Base-by-base conservation (phyloP, 805 yeast species). In the Starmera pachycereana region DNA sequence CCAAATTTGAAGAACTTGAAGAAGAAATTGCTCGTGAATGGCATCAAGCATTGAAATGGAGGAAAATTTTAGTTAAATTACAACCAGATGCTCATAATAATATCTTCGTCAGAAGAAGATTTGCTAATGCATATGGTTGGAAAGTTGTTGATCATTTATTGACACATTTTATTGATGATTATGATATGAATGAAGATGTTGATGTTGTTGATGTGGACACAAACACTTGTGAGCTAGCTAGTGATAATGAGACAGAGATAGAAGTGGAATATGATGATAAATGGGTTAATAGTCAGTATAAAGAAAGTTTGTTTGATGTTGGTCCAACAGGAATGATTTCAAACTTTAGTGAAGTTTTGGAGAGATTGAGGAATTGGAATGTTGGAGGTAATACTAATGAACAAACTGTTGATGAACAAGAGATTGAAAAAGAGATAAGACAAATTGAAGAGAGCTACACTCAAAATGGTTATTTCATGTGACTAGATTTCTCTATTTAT, bases 121-220 rank as follows among this genome's bases (percentile, higher is more conserved):
- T 81, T 59, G 69, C 85, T 1, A 84, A 84, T 61, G 92, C 90
- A 0, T 83, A 77, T 58, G 94, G 95, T 1, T 84, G 95, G 95
- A 77, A 75, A 1, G 85, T 82, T 0, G 63, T 83, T 36, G 88
- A 82, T 43, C 92, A 81, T 54, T 53, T 84, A 44, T 72, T 79
- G 2, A 63, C 66, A 12, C 92, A 84, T 62, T 84, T 84, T 56
- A 53, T 37, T 29, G 51, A 49, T 22, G 27, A 22, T 22, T 22
- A 22, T 22, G 27, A 22, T 22, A 22, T 22, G 6, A 44, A 46
- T 27, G 40, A 42, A 7, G 46, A 49, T 30, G 35, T 43, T 22
- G 53, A 48, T 35, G 22, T 41, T 8, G 47, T 41, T 2, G 38
- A 42, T 14, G 51, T 43, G 25, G 46, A 22, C 9, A 22, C 27